phyloP scores from a whole-genome alignment of 2,329 filamentous ascomycete genomes.

The Monilinia aucupariae region DNA sequence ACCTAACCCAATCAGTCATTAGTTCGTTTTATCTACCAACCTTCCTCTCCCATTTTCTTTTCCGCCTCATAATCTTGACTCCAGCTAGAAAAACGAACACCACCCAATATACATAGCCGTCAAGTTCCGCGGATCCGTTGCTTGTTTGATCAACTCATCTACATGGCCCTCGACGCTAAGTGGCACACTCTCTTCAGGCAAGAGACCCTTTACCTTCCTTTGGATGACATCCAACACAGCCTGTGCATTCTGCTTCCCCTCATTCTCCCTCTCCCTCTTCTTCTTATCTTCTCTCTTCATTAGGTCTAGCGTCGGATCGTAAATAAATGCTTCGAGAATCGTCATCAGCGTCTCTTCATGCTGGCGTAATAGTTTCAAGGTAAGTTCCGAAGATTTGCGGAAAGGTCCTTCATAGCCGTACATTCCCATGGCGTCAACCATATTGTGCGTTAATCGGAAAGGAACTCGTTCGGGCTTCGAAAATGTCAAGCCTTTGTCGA shows the following conservation, averaged over 20 bases:
- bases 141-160: conserved; percentile 87
- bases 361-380: conserved; percentile 74
- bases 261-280: conserved; percentile 33
- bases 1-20: not conserved
- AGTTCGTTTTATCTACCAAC: too few species aligned
- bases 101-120: conserved; percentile 97
- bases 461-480: conserved; percentile 91
- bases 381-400: conserved; percentile 83
- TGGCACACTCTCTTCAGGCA: conserved; percentile 84
- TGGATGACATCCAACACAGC: conserved; percentile 87
- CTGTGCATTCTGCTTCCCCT: conserved; percentile 60
- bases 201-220: conserved; percentile 76
- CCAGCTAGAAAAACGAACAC: conserved; percentile 59
- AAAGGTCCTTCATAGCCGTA: conserved; percentile 94
- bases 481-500: conserved; percentile 95
- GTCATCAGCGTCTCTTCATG: conserved; percentile 97
- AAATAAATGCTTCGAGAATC: conserved; percentile 92
- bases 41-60: too few species aligned
- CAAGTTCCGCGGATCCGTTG: conserved; percentile 72
- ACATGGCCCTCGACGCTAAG: conserved; percentile 95
- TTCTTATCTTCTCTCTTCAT: conserved; percentile 62
- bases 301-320: conserved; percentile 93
- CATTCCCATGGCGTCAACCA: conserved; percentile 94
- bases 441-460: conserved; percentile 96
- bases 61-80: too few species aligned